Evolutionary conservation across 257 asterid genomes (phyloP).

Genomic region (Nicotiana knightiana): DNA sequence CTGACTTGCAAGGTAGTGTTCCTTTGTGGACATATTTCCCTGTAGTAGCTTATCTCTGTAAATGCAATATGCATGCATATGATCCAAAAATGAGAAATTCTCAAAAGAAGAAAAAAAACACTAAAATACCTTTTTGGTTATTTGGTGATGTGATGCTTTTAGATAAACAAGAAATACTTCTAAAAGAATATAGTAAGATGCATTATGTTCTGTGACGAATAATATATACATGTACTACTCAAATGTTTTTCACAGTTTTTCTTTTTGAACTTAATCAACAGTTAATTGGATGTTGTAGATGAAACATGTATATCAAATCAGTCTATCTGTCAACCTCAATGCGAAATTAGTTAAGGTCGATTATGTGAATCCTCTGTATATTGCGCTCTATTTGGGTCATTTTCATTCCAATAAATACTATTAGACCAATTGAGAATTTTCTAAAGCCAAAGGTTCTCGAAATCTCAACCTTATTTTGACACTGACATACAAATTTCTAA

Average conservation of each 20-base stretch:
- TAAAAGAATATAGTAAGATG: neutral
- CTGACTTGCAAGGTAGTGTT: conserved; percentile 24
- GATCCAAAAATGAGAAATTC: neutral
- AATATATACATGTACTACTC: neutral
- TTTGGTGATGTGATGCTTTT: neutral
- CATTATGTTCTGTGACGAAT: neutral
- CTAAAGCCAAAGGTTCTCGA: neutral
- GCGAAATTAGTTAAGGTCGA: neutral
- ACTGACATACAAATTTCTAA: neutral
- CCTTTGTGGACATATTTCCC: conserved; percentile 7
- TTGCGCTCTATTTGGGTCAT: neutral
- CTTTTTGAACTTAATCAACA: neutral
- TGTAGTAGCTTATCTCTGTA: neutral
- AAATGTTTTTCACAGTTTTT: neutral
- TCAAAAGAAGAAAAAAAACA: neutral
- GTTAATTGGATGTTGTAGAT: neutral
- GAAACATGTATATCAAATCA: neutral
- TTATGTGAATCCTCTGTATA: neutral
- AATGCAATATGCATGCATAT: neutral
- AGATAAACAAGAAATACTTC: neutral
- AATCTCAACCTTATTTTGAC: neutral
- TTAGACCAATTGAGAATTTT: neutral
- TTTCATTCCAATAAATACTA: neutral
- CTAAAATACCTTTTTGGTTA: neutral
- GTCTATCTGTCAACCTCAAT: neutral